Evolutionary conservation across 2,329 filamentous ascomycete species (phyloP).

Genomic region (Aspergillus brasiliensis): DNA sequence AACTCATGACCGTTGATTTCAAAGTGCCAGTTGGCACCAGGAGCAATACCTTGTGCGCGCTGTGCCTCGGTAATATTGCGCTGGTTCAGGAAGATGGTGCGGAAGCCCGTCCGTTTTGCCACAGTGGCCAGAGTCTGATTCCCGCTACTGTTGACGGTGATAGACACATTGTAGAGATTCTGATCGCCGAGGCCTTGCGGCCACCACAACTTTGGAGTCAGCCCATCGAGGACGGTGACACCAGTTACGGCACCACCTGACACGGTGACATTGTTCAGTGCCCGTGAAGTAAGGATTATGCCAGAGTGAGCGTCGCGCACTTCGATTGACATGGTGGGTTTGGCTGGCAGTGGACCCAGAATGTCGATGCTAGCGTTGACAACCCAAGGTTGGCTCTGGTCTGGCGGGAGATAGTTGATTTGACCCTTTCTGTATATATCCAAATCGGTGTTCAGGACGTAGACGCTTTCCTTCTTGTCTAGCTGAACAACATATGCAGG

Average conservation of each 20-base stretch:
- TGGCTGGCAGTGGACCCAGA: conserved; percentile 51
- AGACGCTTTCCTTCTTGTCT: conserved; percentile 41
- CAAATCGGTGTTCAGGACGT: conserved; percentile 57
- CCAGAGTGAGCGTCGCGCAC: conserved; percentile 49
- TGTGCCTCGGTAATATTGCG: conserved; percentile 57
- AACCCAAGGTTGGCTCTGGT: conserved; percentile 61
- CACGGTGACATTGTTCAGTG: conserved; percentile 44
- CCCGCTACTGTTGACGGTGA: conserved; percentile 47
- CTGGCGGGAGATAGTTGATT: conserved; percentile 59
- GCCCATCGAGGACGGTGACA: conserved; percentile 44
- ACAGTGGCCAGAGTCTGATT: conserved; percentile 46
- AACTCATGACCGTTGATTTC: conserved; percentile 66
- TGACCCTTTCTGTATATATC: conserved; percentile 63
- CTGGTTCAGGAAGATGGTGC: conserved; percentile 63
- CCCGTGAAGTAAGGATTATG: conserved; percentile 40
- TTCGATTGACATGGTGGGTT: conserved; percentile 49
- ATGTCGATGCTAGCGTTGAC: conserved; percentile 64
- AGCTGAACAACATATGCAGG: conserved; percentile 61
- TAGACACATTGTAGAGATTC: conserved; percentile 58
- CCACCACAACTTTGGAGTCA: conserved; percentile 62
- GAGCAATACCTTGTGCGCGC: conserved; percentile 56
- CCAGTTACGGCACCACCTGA: conserved; percentile 53
- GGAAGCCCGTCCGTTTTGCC: conserved; percentile 61
- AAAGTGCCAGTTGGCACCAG: conserved; percentile 65
- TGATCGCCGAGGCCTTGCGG: conserved; percentile 60